Evolutionary conservation across 1,284 basidiomycete species (phyloP).

Genomic region (Hemileia vastatrix): DNA sequence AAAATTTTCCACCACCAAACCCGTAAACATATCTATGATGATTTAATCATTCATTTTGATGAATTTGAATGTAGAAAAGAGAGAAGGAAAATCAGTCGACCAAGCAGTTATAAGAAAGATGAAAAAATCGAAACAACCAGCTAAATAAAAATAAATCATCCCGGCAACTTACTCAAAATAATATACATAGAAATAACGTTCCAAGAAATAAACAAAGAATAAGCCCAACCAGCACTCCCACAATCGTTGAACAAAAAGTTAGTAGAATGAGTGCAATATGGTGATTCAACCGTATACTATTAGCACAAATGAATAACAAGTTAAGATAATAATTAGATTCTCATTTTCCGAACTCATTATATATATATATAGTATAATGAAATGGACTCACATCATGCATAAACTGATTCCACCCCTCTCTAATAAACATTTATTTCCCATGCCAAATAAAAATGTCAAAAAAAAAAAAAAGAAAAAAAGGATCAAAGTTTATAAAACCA

Average conservation of each 20-base stretch:
- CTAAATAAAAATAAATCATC: not conserved
- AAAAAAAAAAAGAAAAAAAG: not conserved
- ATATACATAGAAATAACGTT: conserved; percentile 78
- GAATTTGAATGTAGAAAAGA: not conserved
- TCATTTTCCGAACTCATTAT: not conserved
- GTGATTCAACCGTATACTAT: conserved; percentile 54
- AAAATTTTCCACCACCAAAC: conserved; percentile 93
- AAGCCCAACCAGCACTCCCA: conserved; percentile 75
- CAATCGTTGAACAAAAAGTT: conserved; percentile 72
- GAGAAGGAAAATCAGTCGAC: not conserved
- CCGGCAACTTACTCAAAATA: conserved; percentile 13
- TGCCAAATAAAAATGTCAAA: not conserved
- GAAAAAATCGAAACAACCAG: too few species aligned
- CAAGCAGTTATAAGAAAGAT: not conserved
- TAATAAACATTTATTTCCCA: conserved; percentile 61
- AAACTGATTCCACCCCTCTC: conserved; percentile 83
- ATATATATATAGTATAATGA: not conserved
- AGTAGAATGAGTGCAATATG: conserved; percentile 61
- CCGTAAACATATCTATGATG: conserved; percentile 43
- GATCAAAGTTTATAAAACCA: not conserved
- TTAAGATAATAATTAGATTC: not conserved
- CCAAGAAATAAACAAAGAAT: conserved; percentile 85
- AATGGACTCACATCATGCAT: conserved; percentile 70
- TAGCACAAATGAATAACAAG: too few species aligned
- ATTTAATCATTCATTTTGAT: not conserved